phyloP scores from a whole-genome alignment of 305 asterid genomes.

The Solanum chacoense region DNA sequence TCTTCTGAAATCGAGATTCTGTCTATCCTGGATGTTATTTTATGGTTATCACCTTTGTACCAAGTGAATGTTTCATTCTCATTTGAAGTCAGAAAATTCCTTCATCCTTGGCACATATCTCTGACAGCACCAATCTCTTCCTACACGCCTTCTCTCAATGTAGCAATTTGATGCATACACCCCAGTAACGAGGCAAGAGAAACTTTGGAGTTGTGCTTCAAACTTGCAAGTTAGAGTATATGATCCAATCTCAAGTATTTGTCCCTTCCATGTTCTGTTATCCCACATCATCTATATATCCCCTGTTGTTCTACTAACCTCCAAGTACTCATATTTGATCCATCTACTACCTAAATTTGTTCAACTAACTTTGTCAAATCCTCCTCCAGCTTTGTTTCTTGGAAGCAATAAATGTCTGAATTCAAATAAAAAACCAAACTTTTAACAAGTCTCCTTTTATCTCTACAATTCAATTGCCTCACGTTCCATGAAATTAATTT shows the following conservation, averaged over 20 bases:
- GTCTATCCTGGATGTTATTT: background rate
- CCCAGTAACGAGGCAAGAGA: background rate
- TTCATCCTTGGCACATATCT: background rate
- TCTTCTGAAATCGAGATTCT: background rate
- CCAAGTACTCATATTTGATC: background rate
- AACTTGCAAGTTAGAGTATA: background rate
- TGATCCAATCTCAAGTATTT: background rate
- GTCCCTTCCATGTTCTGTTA: background rate
- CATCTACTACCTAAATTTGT: background rate
- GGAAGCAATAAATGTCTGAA: background rate
- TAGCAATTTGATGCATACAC: background rate
- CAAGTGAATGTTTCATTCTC: background rate
- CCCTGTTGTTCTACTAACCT: background rate
- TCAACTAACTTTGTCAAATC: background rate
- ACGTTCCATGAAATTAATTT: background rate
- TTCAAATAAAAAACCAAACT: background rate
- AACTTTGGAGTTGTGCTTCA: background rate
- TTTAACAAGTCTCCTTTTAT: background rate
- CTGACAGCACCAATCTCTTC: background rate
- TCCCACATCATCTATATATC: background rate
- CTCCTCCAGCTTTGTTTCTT: background rate
- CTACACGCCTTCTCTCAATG: background rate
- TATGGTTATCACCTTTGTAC: background rate
- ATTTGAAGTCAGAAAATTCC: background rate
- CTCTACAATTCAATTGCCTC: background rate